Evolutionary conservation across 148 eudicot species (phyloP).

Genomic region (Camellia lanceoleosa): DNA sequence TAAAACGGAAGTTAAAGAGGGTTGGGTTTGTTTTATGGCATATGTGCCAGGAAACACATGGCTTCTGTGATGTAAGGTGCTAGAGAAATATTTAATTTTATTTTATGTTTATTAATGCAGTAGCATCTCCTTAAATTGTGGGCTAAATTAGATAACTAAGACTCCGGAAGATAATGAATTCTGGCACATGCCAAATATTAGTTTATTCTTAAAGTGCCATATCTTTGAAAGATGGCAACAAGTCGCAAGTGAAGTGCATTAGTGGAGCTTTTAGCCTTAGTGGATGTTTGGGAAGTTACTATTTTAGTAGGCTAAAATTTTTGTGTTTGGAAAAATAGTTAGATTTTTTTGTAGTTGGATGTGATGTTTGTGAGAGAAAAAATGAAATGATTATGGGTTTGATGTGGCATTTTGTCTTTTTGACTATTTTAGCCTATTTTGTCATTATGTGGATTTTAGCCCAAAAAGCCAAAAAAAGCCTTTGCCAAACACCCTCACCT

Average conservation of each 20-base stretch:
- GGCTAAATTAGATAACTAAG: not conserved
- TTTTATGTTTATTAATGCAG: no score
- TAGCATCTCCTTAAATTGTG: not conserved
- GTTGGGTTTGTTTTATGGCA: not conserved
- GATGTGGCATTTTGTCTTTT: no score
- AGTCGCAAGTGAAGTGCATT: conserved; percentile 3
- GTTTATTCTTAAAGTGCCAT: not conserved
- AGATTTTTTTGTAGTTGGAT: no score
- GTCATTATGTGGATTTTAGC: no score
- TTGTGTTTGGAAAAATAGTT: no score
- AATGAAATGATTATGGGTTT: no score
- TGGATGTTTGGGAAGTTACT: no score
- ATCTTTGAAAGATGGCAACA: not conserved
- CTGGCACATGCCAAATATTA: not conserved
- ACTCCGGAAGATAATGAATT: not conserved
- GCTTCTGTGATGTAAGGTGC: not conserved
- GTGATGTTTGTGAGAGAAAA: no score
- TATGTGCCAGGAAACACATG: not conserved
- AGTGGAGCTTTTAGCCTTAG: no score
- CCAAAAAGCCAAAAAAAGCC: no score
- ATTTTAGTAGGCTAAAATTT: no score
- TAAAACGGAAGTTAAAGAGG: not conserved
- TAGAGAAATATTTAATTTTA: not conserved
- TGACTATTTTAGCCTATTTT: no score
- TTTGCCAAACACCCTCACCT: not conserved